Evolutionary conservation across 1,284 basidiomycete species (phyloP).

Genomic region (Takashimella koratensis): DNA sequence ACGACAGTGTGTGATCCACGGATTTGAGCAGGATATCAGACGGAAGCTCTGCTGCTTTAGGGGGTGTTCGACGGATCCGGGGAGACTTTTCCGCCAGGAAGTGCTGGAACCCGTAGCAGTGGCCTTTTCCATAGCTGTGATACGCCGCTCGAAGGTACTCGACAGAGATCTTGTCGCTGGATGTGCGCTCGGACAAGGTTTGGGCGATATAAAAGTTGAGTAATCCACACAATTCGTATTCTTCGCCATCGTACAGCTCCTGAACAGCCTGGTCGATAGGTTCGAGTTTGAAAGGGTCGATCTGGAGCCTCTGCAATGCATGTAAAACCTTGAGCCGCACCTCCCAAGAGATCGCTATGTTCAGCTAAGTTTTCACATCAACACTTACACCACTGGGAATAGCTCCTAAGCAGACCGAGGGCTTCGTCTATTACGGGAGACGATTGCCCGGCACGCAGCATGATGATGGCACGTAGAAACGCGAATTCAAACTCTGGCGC

Average conservation of each 20-base stretch:
- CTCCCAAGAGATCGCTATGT: neutral
- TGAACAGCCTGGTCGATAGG: constrained; percentile 17
- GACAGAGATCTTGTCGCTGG: constrained; percentile 9
- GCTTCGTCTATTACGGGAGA: neutral
- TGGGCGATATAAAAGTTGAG: constrained; percentile 19
- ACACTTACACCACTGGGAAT: neutral
- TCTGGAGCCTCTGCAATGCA: constrained; percentile 1
- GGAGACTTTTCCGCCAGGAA: constrained; percentile 7
- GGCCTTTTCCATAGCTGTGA: constrained; percentile 4
- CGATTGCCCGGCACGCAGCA: neutral
- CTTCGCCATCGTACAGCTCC: constrained; percentile 7
- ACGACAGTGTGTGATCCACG: neutral
- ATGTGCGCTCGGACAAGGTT: constrained; percentile 11
- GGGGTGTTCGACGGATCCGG: neutral
- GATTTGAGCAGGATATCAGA: neutral
- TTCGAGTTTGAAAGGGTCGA: constrained; percentile 7
- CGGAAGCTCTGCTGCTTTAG: constrained; percentile 1
- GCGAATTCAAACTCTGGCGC: constrained; percentile 16
- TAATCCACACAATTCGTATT: constrained; percentile 18
- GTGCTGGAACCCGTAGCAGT: constrained; percentile 13
- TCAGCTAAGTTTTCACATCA: neutral
- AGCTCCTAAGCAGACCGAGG: neutral
- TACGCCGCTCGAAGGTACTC: constrained; percentile 19
- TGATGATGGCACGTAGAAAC: constrained; percentile 13
- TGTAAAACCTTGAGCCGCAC: constrained; percentile 9